These are phyloP conservation scores for Glycine soja DNA, from an alignment of 306 rosid species.

Conservation along the genomic window DNA sequence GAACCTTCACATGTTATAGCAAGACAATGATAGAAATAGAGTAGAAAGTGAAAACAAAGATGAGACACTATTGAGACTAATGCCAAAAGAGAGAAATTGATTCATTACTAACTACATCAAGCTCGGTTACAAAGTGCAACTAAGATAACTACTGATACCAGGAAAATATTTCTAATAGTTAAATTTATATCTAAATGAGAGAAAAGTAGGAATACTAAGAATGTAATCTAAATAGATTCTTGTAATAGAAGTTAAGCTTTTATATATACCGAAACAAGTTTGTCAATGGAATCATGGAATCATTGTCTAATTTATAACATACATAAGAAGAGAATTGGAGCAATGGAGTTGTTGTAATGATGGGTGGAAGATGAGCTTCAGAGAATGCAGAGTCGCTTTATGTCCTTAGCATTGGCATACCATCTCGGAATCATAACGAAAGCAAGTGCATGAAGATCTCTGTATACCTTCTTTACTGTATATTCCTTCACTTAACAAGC, in stretches of 20 bases:
- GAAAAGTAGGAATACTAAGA: not conserved
- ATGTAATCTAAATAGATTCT: too few relatives aligned
- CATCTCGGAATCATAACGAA: not conserved
- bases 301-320: too few relatives aligned
- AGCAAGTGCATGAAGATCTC: not conserved
- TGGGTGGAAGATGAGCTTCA: not conserved
- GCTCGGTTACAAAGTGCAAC: not conserved
- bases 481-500: too few relatives aligned
- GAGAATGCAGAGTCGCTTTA: not conserved
- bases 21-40: not conserved
- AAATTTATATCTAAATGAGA: not conserved
- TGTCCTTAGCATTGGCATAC: not conserved
- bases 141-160: not conserved
- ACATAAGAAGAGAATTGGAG: not conserved
- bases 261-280: too few relatives aligned
- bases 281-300: too few relatives aligned
- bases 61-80: not conserved
- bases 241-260: too few relatives aligned
- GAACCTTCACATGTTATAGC: too few relatives aligned
- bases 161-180: not conserved
- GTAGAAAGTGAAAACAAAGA: not conserved
- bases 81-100: not conserved
- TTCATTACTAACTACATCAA: too few relatives aligned
- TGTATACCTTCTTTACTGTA: too few relatives aligned
- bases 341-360: not conserved